phyloP scores from a whole-genome alignment of 2,329 filamentous ascomycete genomes.

The Aspergillus novoparasiticus region DNA sequence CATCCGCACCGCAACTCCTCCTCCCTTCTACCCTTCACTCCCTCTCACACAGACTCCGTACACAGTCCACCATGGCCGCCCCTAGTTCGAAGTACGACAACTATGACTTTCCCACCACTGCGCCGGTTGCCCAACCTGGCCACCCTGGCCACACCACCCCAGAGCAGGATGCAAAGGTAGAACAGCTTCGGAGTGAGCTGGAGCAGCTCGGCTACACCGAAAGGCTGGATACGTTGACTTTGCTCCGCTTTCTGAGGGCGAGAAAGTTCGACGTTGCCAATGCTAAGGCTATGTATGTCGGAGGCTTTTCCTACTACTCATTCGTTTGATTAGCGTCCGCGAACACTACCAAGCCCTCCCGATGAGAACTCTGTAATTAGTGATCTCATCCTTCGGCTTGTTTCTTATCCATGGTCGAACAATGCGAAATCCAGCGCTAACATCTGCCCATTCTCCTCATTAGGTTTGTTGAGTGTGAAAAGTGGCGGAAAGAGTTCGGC shows the following conservation, averaged over 20 bases:
- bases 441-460: slow-evolving; percentile 11
- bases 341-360: neutral
- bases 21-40: slow-evolving; percentile 11
- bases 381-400: neutral
- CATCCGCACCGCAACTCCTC: slow-evolving; percentile 7
- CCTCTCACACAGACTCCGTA: slow-evolving; percentile 9
- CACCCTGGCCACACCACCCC: slow-evolving; percentile 86
- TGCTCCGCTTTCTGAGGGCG: slow-evolving; percentile 90
- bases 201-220: slow-evolving; percentile 81
- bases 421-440: slow-evolving; percentile 4
- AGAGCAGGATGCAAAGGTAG: slow-evolving; percentile 85
- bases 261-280: slow-evolving; percentile 89
- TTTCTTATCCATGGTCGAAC: neutral
- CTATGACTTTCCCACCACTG: slow-evolving; percentile 87
- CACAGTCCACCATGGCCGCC: slow-evolving; percentile 33
- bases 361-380: neutral
- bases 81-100: slow-evolving; percentile 91
- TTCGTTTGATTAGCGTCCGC: neutral
- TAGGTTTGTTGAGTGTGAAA: slow-evolving; percentile 89
- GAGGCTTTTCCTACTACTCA: slow-evolving; percentile 1
- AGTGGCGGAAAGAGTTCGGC: slow-evolving; percentile 85
- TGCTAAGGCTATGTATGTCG: slow-evolving; percentile 81
- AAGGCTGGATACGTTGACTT: slow-evolving; percentile 85
- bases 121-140: slow-evolving; percentile 69
- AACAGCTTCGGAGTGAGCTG: slow-evolving; percentile 80